phyloP scores from a whole-genome alignment of 208 protist species.

The Phytomonas francai region DNA sequence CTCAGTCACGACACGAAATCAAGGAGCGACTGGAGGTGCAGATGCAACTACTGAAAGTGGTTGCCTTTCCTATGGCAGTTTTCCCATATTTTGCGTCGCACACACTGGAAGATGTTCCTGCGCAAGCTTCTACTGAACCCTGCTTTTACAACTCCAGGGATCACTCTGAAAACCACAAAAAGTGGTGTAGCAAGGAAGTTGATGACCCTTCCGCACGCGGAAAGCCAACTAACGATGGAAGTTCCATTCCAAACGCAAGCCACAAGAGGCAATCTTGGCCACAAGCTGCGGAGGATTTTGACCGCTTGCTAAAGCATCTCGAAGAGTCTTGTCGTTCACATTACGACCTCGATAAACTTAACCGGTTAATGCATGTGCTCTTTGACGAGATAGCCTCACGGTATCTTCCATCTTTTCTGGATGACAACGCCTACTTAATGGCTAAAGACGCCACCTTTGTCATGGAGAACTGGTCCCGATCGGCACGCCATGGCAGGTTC shows the following conservation, averaged over 20 bases:
- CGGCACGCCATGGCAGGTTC: constrained; percentile 17
- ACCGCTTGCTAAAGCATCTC: background rate
- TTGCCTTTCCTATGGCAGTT: background rate
- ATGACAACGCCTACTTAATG: constrained; percentile 60
- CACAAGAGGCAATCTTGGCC: background rate
- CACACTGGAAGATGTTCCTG: background rate
- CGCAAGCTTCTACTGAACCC: background rate
- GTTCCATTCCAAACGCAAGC: background rate
- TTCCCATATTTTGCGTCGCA: background rate
- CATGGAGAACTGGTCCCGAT: constrained; percentile 20
- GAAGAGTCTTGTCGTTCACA: background rate
- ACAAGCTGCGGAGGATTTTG: background rate
- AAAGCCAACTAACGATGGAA: background rate
- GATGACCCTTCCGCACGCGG: background rate
- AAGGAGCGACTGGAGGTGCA: background rate
- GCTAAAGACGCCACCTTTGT: constrained; percentile 41
- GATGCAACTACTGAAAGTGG: background rate
- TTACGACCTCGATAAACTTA: background rate
- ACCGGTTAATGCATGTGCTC: background rate
- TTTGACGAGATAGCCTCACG: background rate
- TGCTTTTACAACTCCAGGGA: background rate
- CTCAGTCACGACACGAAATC: background rate
- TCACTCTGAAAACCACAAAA: background rate
- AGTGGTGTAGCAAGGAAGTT: background rate
- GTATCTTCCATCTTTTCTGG: constrained; percentile 34